Base-by-base conservation (phyloP, 306 rosid genomes). In the Cicer arietinum region DNA sequence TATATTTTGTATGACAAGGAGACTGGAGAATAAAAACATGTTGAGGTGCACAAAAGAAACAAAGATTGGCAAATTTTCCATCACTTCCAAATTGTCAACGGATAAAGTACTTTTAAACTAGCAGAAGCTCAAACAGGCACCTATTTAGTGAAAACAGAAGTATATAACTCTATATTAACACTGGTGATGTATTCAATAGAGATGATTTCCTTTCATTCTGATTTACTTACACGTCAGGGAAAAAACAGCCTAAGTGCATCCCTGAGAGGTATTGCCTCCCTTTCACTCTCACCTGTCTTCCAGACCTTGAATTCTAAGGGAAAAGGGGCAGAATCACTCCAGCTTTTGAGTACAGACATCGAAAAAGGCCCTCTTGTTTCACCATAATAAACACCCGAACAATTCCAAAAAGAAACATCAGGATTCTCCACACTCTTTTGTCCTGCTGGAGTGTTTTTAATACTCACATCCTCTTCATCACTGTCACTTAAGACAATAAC, bases 211-310 rank as follows among this genome's bases (percentile, higher is more conserved):
- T 57, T 67, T 60, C 74, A 17, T 61, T 20, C 40, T 18, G 67
- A 25, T 57, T 65, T 71, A 41, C 58, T 75, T 74, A 30, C 43
- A 0, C 11, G 7, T 41, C 12, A 30, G 10, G 69, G 70, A 44
- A 74, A 82, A 65, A 10, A 9, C 59, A 13, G 78, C 42, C 53
- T 52, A 67, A 92, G 82, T 10, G 89, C 93, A 41, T 85, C 91
- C 2, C 42, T 41, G 43, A 90, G 85, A 79, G 57, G 73, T 73
- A 87, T 77, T 57, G 90, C 96, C 37, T 87, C 79, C 46, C 52
- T 60, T 77, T 87, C 81, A 69, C 83, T 88, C 85, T 88, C 88
- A 53, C 84, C 91, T 67, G 47, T 68, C 85, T 81, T 90, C 93
- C 96, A 90, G 16, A 90, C 89, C 78, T 80, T 88, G 68, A 80